A percentile compares a stretch with the other conserved stretches of the same genome.
Conservation (phyloP, 192 early-diverging fungal genomes). For the Linnemannia zychae region DNA sequence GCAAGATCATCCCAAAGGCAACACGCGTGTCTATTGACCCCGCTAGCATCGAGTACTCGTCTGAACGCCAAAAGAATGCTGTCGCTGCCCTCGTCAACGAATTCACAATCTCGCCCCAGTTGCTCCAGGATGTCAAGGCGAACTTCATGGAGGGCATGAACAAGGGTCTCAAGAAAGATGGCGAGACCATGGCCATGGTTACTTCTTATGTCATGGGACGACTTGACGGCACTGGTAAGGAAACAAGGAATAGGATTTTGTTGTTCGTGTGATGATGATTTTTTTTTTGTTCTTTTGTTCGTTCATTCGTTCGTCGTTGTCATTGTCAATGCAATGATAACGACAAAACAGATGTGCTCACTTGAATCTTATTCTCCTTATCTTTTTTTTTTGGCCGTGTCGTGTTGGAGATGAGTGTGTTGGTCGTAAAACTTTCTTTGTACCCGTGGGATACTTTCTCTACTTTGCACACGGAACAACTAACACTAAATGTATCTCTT, state of each 20-base stretch:
- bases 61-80: slow-evolving; percentile 65
- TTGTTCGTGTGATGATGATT: background rate
- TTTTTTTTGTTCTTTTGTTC: background rate
- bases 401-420: background rate
- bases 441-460: slow-evolving; percentile 11
- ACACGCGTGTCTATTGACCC: slow-evolving; percentile 53
- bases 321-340: too few relatives aligned
- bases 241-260: background rate
- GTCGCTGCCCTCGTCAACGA: slow-evolving; percentile 63
- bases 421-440: slow-evolving; percentile 3
- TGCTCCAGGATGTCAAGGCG: slow-evolving; percentile 67
- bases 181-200: slow-evolving; percentile 84
- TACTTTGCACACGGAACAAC: background rate
- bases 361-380: slow-evolving; percentile 4
- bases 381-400: background rate
- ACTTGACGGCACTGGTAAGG: slow-evolving; percentile 33
- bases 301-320: background rate
- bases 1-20: slow-evolving; percentile 58
- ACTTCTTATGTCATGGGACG: slow-evolving; percentile 79
- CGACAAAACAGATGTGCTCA: too few relatives aligned
- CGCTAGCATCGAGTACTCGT: slow-evolving; percentile 53
- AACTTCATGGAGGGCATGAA: slow-evolving; percentile 75
- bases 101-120: slow-evolving; percentile 69
- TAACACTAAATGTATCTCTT: background rate
- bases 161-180: slow-evolving; percentile 71